phyloP scores from a whole-genome alignment of 352 stramenopile species.

The Phytophthora tubulina region DNA sequence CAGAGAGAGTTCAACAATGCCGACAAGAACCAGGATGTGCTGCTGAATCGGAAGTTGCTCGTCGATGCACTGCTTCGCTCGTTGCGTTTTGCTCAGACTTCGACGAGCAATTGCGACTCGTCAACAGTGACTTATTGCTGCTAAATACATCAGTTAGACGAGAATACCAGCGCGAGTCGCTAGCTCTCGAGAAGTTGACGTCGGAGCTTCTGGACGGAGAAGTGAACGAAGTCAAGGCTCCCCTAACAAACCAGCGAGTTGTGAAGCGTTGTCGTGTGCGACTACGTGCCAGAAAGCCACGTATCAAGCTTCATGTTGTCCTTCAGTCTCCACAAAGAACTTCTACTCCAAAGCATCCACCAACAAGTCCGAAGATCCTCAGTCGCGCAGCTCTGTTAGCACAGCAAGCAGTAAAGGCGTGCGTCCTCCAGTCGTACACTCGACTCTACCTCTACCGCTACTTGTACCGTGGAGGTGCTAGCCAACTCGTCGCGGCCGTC shows the following conservation, averaged over 20 bases:
- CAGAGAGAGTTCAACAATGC: not conserved
- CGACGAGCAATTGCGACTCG: conserved; percentile 32
- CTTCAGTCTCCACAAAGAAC: not conserved
- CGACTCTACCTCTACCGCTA: conserved; percentile 37
- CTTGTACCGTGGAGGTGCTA: conserved; percentile 25
- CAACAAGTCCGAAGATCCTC: conserved; percentile 11
- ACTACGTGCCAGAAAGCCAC: conserved; percentile 6
- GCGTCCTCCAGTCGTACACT: conserved; percentile 35
- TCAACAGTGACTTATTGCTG: conserved; percentile 25
- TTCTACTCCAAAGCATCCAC: not conserved
- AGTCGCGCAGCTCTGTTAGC: conserved; percentile 28
- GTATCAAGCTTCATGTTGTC: conserved; percentile 32
- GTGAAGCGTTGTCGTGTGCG: conserved; percentile 10
- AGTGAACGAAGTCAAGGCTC: not conserved
- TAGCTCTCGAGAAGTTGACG: conserved; percentile 35
- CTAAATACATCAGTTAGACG: conserved; percentile 25
- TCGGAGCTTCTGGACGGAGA: conserved; percentile 16
- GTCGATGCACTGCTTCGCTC: conserved; percentile 16
- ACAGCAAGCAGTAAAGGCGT: conserved; percentile 33
- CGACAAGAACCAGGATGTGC: not conserved
- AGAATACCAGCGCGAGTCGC: conserved; percentile 34
- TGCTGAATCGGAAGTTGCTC: not conserved
- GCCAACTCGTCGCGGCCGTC: conserved; percentile 32
- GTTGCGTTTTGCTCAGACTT: conserved; percentile 32
- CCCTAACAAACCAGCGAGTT: not conserved